Evolutionary conservation across 1,139 yeast genomes (phyloP), one percentile per base, ranked within the genome.

Genomic region (Arxiozyma heterogenica): DNA sequence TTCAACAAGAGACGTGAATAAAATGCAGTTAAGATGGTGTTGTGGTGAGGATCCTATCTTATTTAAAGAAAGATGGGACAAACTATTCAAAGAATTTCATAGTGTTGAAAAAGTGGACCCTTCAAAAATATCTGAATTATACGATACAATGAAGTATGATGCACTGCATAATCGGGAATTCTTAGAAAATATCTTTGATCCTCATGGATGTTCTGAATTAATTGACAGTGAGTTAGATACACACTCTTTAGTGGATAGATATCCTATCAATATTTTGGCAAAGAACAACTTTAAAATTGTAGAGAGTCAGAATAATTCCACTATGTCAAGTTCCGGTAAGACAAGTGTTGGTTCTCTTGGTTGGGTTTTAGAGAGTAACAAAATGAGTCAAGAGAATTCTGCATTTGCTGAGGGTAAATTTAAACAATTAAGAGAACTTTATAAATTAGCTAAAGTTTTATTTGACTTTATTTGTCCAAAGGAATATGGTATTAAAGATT

Each of bases 391-490:
- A 44, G 64, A 64, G 21, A 58, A 60, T 12, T 84, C 82, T 58
- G 87, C 91, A 47, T 91, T 91, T 70, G 96, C 88, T 66, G 86
- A 84, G 59, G 84, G 90, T 3, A 84, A 86, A 52, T 90, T 79
- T 68, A 85, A 86, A 27, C 79, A 89, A 59, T 76, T 94, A 56
- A 79, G 98, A 61, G 98, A 94, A 66, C 76, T 94, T 55, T 94
- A 91, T 69, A 77, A 93, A 59, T 76, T 94, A 54, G 88, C 97
- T 0, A 94, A 94, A 69, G 96, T 94, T 4, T 73, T 94, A 59
- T 94, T 94, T 72, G 99, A 94, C 71, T 93, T 93, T 65, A 90
- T 94, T 53, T 93, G 98, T 71, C 99, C 99, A 15, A 98, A 94
- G 71, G 98, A 94, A 67, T 94, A 94, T 67, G 99, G 99, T 59